These are phyloP conservation scores for Anaeramoeba ignava DNA, from an alignment of 78 protist species.

Conservation along the genomic window DNA sequence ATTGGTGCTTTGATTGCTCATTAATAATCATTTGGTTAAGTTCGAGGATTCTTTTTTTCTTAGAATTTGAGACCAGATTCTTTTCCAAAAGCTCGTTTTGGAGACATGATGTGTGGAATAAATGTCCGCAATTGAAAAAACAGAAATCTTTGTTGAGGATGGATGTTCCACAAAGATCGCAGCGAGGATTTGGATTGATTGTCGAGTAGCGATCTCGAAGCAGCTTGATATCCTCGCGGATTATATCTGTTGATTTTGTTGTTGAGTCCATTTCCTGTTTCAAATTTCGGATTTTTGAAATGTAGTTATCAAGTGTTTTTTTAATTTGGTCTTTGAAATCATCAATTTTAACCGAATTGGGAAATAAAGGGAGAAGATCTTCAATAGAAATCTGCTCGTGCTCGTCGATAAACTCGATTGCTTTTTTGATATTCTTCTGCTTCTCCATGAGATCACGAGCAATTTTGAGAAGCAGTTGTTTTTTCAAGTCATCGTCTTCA, in stretches of 20 bases:
- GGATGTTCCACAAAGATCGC: conserved; percentile 50
- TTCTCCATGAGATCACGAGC: conserved; percentile 66
- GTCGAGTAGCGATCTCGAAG: conserved; percentile 50
- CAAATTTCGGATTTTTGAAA: conserved; percentile 49
- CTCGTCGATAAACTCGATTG: conserved; percentile 55
- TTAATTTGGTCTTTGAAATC: conserved; percentile 58
- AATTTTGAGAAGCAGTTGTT: conserved; percentile 69
- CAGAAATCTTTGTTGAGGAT: conserved; percentile 48
- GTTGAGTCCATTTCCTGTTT: conserved; percentile 72
- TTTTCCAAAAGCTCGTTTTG: conserved; percentile 22
- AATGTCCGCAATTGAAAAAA: conserved; percentile 77
- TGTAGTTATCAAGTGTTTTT: conserved; percentile 58
- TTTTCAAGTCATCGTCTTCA: conserved; percentile 52
- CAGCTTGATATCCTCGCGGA: conserved; percentile 64
- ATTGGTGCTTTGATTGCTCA: too few species aligned
- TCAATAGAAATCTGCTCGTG: conserved; percentile 59
- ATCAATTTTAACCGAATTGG: conserved; percentile 55
- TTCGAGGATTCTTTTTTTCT: too few species aligned
- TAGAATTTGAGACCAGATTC: too few species aligned
- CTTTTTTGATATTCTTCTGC: conserved; percentile 34
- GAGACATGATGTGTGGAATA: conserved; percentile 66
- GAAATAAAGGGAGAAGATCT: conserved; percentile 86
- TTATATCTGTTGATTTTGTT: conserved; percentile 50
- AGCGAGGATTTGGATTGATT: conserved; percentile 39
- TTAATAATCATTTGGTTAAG: too few species aligned